Percentiles rank a stretch among this genome's conserved stretches.
phyloP scores from a whole-genome alignment of 306 rosid species.

The Sicyos baderoa region DNA sequence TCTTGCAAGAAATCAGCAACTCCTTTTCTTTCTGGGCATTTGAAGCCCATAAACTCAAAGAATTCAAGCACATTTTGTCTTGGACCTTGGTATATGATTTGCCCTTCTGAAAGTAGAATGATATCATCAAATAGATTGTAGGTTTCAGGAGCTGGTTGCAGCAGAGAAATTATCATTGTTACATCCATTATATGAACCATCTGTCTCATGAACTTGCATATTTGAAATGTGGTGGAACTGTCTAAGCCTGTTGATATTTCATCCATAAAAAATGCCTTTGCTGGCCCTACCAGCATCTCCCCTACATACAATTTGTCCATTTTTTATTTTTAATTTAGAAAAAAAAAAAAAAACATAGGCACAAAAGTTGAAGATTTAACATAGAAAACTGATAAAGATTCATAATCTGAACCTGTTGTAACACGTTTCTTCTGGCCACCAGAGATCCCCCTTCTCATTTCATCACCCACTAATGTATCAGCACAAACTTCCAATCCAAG shows the following conservation, averaged over 20 bases:
- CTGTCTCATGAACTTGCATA: slow-evolving; percentile 67
- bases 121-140: slow-evolving; percentile 49
- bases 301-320: slow-evolving; percentile 32
- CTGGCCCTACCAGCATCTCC: slow-evolving; percentile 88
- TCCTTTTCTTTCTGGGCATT: slow-evolving; percentile 78
- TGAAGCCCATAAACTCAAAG: slow-evolving; percentile 51
- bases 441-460: slow-evolving; percentile 72
- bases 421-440: slow-evolving; percentile 88
- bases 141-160: slow-evolving; percentile 50
- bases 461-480: slow-evolving; percentile 68
- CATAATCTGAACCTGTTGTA: slow-evolving; percentile 39
- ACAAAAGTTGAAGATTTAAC: not conserved
- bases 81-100: slow-evolving; percentile 70
- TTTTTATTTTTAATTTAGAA: not conserved
- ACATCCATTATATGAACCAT: slow-evolving; percentile 78
- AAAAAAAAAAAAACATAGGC: not conserved
- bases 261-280: slow-evolving; percentile 71
- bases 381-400: not conserved
- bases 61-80: slow-evolving; percentile 49
- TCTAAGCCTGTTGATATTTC: slow-evolving; percentile 90
- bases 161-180: slow-evolving; percentile 60
- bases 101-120: slow-evolving; percentile 66
- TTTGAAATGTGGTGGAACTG: slow-evolving; percentile 84
- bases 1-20: slow-evolving; percentile 78
- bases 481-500: slow-evolving; percentile 81